Base-by-base conservation (phyloP, 2,329 filamentous ascomycete species). In the Colletotrichum liaoningense region DNA sequence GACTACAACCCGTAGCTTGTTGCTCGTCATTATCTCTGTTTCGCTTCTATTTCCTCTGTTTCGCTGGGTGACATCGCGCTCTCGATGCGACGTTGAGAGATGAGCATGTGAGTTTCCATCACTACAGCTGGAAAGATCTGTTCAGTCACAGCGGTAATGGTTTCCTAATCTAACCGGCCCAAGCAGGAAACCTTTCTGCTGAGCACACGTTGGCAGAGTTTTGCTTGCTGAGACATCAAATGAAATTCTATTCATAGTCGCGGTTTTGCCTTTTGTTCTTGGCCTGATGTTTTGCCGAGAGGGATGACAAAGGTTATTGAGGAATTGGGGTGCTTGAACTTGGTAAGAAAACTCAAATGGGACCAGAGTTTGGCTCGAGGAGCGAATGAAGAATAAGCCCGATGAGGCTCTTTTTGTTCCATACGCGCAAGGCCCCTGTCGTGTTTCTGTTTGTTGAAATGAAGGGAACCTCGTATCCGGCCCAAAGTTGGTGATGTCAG, bases 181-280 rank as follows among this genome's bases (percentile, higher is more conserved):
- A 19, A 2, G 38, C 6, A 16, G 9, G 2, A 42, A 19, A 42
- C 16, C 16, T 42, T 16, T 26, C 3, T 35, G 5, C 38, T 33
- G n/a, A 46, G 30, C 59, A 69, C 38, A 33, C 33, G 14, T 55
- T 30, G 19, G 19, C 19, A 49, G 12, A 24, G 14, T 19, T 11
- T n/a, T 12, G n/a, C 26, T 49, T 58, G 42, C 52, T 57, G 71
- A 33, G 67, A 71, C 71, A 57, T 65, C 56, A 62, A 71, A 30
- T 24, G 56, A 71, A 70, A 73, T 73, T 33, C 55, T 73, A 66
- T 70, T 70, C 55, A 57, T 62, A 63, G 67, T 9, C 16, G 55
- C 6, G 3, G 38, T 3, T 42, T 38, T 16, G 12, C 14, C 5
- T 5, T 38, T 12, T 6, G 14, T 4, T 33, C 4, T 16, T 42